phyloP scores from a whole-genome alignment of 345 rosid genomes.

The Salix exigua region DNA sequence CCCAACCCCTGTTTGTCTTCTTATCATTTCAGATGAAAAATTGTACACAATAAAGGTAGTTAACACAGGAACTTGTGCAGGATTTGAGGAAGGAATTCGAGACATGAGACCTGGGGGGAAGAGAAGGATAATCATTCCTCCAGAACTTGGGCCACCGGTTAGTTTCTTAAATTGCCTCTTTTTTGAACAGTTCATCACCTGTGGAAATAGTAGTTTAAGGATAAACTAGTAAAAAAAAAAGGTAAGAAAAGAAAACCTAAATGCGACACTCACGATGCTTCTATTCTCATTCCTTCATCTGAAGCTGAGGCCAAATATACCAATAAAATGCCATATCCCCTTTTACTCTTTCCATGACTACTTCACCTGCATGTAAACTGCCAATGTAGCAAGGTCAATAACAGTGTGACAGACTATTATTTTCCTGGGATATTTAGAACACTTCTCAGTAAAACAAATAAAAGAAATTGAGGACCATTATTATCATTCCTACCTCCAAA shows the following conservation, averaged over 20 bases:
- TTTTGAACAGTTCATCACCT: neutral
- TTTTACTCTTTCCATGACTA: neutral
- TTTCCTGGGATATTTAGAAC: neutral
- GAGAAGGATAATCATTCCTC: constrained; percentile 93
- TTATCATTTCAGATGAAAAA: neutral
- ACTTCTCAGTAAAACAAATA: neutral
- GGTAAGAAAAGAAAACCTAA: neutral
- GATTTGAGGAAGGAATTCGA: constrained; percentile 84
- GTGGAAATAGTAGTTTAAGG: neutral
- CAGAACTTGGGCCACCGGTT: constrained; percentile 97
- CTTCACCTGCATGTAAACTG: neutral
- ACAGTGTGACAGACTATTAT: neutral
- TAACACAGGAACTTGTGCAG: constrained; percentile 34
- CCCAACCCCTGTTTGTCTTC: neutral
- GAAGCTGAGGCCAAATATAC: neutral
- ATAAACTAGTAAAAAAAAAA: neutral
- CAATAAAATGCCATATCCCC: neutral
- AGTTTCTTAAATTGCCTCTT: constrained; percentile 23
- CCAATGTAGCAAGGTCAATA: neutral
- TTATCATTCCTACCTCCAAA: neutral
- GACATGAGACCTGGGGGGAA: constrained; percentile 93
- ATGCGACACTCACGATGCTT: neutral
- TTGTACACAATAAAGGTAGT: neutral
- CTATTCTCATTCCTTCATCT: neutral
- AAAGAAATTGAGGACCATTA: neutral